A percentile compares a stretch with the other conserved stretches of the same genome.
phyloP scores from a whole-genome alignment of 306 rosid species.

The Glycine tomentella region DNA sequence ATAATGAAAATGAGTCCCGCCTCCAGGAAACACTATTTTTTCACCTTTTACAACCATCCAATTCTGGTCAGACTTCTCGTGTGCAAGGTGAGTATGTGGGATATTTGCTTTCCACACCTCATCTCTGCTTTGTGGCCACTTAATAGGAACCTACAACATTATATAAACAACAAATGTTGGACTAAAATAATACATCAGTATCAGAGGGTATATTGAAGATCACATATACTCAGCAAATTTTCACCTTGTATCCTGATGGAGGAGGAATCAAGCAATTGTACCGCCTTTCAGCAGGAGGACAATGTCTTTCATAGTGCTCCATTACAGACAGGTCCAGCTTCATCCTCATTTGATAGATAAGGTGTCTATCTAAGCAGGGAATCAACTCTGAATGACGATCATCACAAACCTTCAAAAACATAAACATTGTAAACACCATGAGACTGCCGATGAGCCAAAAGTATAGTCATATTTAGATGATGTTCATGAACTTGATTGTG shows the following conservation, averaged over 20 bases:
- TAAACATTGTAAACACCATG: conserved; percentile 40
- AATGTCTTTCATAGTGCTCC: conserved; percentile 97
- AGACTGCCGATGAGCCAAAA: conserved; percentile 37
- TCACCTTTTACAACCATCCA: conserved; percentile 96
- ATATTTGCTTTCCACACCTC: conserved; percentile 97
- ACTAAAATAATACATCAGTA: conserved; percentile 36
- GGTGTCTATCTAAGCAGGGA: conserved; percentile 95
- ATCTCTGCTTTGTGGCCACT: conserved; percentile 99
- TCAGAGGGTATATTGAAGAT: conserved; percentile 39
- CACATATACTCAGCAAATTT: conserved; percentile 34
- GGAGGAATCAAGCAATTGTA: conserved; percentile 98
- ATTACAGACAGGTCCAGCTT: conserved; percentile 87
- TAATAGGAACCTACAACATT: conserved; percentile 76
- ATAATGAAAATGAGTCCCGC: conserved; percentile 97
- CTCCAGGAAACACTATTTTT: conserved; percentile 88
- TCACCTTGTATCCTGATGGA: conserved; percentile 89
- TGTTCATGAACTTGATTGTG: conserved; percentile 3
- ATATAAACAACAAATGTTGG: conserved; percentile 35
- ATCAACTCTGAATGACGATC: conserved; percentile 87
- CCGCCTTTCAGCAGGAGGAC: conserved; percentile 87
- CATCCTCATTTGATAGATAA: conserved; percentile 89
- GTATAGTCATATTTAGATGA: conserved; percentile 10
- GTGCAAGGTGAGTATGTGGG: conserved; percentile 97
- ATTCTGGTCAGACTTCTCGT: conserved; percentile 96
- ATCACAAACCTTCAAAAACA: conserved; percentile 81